phyloP scores from a whole-genome alignment of 305 asterid species.

The Fraxinus platypoda region DNA sequence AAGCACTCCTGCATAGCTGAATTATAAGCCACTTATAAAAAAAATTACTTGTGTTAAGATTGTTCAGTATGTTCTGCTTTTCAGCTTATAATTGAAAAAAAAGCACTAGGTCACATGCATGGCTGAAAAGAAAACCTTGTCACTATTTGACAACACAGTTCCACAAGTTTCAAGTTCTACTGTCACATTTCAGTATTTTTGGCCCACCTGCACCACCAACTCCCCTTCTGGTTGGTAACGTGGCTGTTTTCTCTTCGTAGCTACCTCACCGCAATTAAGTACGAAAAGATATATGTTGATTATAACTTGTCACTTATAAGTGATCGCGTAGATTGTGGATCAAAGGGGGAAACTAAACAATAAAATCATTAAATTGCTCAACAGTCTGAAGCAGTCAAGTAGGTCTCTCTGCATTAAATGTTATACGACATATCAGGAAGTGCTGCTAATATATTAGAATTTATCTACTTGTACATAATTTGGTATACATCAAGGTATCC shows the following conservation, averaged over 20 bases:
- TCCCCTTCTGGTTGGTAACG: background rate
- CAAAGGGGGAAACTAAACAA: constrained; percentile 1
- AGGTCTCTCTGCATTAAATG: constrained; percentile 40
- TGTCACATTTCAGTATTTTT: constrained; percentile 16
- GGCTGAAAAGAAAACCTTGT: constrained; percentile 19
- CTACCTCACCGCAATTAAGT: constrained; percentile 10
- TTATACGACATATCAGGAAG: constrained; percentile 33
- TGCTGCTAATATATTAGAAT: background rate
- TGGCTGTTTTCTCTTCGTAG: constrained; percentile 18
- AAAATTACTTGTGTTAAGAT: background rate
- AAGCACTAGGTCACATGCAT: constrained; percentile 24
- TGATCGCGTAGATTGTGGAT: constrained; percentile 43
- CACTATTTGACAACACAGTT: constrained; percentile 7
- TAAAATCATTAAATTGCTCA: constrained; percentile 18
- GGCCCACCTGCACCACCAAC: constrained; percentile 25
- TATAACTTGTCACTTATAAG: background rate
- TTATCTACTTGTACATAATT: too few species aligned
- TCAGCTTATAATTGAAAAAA: constrained; percentile 12
- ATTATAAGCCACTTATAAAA: background rate
- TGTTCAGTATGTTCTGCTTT: background rate
- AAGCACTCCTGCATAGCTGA: background rate
- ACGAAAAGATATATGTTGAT: background rate
- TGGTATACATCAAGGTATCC: too few species aligned
- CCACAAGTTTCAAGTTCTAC: constrained; percentile 11
- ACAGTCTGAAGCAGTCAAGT: constrained; percentile 16